Evolutionary conservation across 805 yeast genomes (phyloP), one percentile per base, ranked within the genome.

Genomic region (Schwanniomyces pseudopolymorphus): DNA sequence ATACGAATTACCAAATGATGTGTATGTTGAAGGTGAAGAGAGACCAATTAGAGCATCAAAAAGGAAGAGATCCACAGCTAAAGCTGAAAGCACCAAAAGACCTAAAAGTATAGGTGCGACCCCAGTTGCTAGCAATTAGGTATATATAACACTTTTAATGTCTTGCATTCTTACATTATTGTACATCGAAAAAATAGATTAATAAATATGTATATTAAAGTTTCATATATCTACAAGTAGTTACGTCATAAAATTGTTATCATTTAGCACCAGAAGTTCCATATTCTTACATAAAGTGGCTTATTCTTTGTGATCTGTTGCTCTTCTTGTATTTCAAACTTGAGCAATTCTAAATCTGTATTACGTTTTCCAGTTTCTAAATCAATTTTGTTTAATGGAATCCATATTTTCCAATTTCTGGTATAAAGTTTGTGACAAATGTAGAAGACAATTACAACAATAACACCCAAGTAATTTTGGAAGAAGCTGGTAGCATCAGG

Each of bases 1-100:
- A 37, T 79, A 84, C 67, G 96, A 90, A 55, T 71, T 94, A 27
- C 97, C 97, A 5, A 80, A 82, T 56, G 89, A 84, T 56, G 96
- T 91, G 5, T 92, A 85, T 43, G 56, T 50, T 11, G 90, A 84
- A 51, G 91, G 81, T n/a, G 97, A 92, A 58, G 57, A 51, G 20
- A 77, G 95, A 47, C 97, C 97, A 0, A 66, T 69, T 3, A 85
- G 83, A 58, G 75, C 79, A 33, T 62, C 65, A 36, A 72, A 73
- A 48, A 64, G 64, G 41, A 80, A 79, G 41, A 52, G 51, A 41
- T 46, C 45, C 42, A 51, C 42, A 17, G 44, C 38, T 26, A 56
- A 51, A 40, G 45, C 33, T 26, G 51, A 49, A 28, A 45, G 40
- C 10, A 50, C 49, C 24, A 60, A 63, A 45, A 46, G 67, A 35